A percentile compares a stretch with the other conserved stretches of the same genome.
Evolutionary conservation across 1,284 basidiomycete genomes (phyloP).

Genomic region (Cutaneotrichosporon sp.): DNA sequence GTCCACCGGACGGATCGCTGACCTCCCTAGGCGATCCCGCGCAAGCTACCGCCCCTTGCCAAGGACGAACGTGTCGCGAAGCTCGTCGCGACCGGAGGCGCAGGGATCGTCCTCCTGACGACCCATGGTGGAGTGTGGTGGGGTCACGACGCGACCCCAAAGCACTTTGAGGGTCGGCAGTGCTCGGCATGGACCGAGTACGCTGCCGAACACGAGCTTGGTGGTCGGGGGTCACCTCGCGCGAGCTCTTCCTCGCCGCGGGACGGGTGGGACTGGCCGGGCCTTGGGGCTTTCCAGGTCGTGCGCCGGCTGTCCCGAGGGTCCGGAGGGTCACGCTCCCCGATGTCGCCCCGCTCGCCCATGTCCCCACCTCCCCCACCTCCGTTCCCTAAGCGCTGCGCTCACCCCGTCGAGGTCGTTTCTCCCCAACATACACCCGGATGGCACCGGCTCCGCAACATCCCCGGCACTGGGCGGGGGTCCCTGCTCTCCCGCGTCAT

Average conservation of each 20-base stretch:
- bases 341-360: neutral
- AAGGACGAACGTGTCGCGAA: neutral
- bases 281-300: neutral
- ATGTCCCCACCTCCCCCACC: neutral
- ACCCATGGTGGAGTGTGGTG: neutral
- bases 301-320: neutral
- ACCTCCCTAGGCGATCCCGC: neutral
- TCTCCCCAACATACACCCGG: neutral
- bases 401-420: neutral
- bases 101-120: neutral
- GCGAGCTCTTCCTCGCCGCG: neutral
- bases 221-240: neutral
- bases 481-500: neutral
- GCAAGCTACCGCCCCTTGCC: neutral
- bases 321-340: neutral
- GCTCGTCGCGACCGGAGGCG: neutral
- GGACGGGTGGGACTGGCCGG: neutral
- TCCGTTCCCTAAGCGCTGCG: neutral
- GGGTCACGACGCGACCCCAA: neutral
- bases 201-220: neutral
- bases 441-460: neutral
- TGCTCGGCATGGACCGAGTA: slow-evolving; percentile 1
- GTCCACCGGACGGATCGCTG: neutral
- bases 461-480: neutral
- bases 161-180: neutral